phyloP scores from a whole-genome alignment of 176 grass and related monocot genomes.

The Triticum timopheevii region DNA sequence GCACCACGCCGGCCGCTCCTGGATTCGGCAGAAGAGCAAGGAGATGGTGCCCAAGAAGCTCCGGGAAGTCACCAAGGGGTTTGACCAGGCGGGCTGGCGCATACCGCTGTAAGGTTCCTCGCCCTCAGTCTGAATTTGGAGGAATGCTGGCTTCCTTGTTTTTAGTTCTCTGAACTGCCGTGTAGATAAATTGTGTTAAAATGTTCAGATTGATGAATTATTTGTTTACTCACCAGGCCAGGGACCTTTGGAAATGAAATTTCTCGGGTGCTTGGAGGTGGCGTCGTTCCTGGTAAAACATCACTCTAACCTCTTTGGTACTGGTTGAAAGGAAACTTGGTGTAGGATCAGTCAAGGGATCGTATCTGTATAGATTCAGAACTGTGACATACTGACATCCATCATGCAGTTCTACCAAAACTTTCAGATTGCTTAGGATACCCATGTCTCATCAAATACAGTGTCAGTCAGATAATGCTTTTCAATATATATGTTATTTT shows the following conservation, averaged over 20 bases:
- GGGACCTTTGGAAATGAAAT: conserved; percentile 79
- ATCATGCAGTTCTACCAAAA: neutral
- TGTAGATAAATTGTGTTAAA: neutral
- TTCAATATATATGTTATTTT: neutral
- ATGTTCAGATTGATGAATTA: neutral
- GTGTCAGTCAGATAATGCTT: neutral
- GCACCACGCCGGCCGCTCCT: conserved; percentile 45
- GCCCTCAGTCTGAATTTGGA: neutral
- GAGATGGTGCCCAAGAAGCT: conserved; percentile 58
- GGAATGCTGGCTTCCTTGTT: neutral
- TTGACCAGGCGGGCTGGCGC: conserved; percentile 64
- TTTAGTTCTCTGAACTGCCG: neutral
- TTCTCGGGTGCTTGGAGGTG: conserved; percentile 80
- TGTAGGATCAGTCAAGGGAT: neutral
- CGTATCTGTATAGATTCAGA: neutral
- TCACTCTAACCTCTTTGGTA: conserved; percentile 10
- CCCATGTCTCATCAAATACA: neutral
- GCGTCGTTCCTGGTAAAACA: conserved; percentile 83
- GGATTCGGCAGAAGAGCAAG: conserved; percentile 53
- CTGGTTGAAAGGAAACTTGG: neutral
- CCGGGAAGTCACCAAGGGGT: conserved; percentile 48
- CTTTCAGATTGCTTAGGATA: neutral
- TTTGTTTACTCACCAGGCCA: conserved; percentile 35
- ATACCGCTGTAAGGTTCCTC: conserved; percentile 68
- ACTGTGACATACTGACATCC: neutral